phyloP scores from a whole-genome alignment of 2,329 filamentous ascomycete genomes.

The Aaosphaeria pasadenensis region DNA sequence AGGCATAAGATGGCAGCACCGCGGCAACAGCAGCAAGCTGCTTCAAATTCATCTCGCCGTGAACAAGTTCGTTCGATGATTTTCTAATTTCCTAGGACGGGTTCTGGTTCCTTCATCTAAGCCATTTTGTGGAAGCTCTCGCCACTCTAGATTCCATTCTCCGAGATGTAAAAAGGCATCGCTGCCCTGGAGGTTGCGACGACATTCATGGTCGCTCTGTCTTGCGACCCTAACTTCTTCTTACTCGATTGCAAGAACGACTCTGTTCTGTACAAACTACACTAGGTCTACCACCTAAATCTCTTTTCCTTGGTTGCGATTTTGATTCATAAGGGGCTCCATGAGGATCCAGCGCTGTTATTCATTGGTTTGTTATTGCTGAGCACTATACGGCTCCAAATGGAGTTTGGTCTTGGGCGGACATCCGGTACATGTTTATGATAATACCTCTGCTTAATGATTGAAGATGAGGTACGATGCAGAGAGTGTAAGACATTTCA shows the following conservation, averaged over 20 bases:
- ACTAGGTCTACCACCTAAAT: not conserved
- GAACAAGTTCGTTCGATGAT: constrained; percentile 44
- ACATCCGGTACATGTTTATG: constrained; percentile 1
- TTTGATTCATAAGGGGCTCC: not conserved
- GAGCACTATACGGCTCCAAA: not conserved
- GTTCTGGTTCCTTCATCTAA: not conserved
- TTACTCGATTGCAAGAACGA: not conserved
- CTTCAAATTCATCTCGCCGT: constrained; percentile 19
- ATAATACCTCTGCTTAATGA: constrained; percentile 25
- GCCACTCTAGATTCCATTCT: not conserved
- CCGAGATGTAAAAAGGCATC: not conserved
- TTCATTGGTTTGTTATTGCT: constrained; percentile 6
- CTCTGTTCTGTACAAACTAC: not conserved
- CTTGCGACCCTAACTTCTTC: constrained; percentile 12
- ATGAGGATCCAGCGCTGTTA: constrained; percentile 5
- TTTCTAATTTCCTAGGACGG: constrained; percentile 20
- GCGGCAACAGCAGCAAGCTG: constrained; percentile 8
- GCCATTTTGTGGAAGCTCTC: not conserved
- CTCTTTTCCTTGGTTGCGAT: no score
- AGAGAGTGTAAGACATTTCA: constrained; percentile 11
- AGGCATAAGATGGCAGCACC: constrained; percentile 14
- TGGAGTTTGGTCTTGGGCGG: constrained; percentile 6
- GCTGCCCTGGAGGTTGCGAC: not conserved
- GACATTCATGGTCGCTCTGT: constrained; percentile 1
- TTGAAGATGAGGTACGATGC: constrained; percentile 8